Evolutionary conservation across 2,329 filamentous ascomycete genomes (phyloP), one percentile per base, ranked within the genome.

Genomic region (Colletotrichum lentis): DNA sequence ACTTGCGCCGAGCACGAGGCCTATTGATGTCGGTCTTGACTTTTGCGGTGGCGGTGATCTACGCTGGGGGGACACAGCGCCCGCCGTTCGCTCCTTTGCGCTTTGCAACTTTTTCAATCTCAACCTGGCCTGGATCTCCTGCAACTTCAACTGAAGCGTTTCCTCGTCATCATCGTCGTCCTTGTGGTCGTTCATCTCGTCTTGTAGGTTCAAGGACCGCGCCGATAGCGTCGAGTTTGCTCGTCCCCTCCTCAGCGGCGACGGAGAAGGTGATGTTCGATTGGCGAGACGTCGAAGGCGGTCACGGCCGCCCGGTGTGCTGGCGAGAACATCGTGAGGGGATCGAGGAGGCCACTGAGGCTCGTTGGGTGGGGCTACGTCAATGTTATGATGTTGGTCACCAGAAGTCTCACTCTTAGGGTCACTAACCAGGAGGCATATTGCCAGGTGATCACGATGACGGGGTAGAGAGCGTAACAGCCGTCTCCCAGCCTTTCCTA

Each of bases 91-190:
- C 66, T 83, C 80, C 75, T 84, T 87, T 77, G 86, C 79, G 75
- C 90, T 90, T 77, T 96, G 92, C 16, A 98, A 81, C 75, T 91
- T 94, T 79, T 97, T 98, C 71, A 98, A 79, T 78, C 91, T 96
- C 60, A 98, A 80, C 69, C 91, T 90, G 7, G 94, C 93, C 78
- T 98, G 90, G 67, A 99, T 97, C 63, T 92, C 93, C 71, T 94
- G 90, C 5, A 98, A 82, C 76, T 97, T 90, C 70, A 99, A 81
- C 75, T 96, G 88, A 41, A 98, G 80, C 1, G 89, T 96, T 81
- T 98, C 94, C 77, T 97, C 95, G 73, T 97, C 94, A 7, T 97
- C 95, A 73, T 97, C 94, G 7, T 96, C 91, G 5, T 90, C 88
- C 11, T 88, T 85, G 3, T 83, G 80, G 5, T 79, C 80, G 57